Evolutionary conservation across 495 filamentous ascomycete genomes (phyloP).

Genomic region (Penicillium turbatum): DNA sequence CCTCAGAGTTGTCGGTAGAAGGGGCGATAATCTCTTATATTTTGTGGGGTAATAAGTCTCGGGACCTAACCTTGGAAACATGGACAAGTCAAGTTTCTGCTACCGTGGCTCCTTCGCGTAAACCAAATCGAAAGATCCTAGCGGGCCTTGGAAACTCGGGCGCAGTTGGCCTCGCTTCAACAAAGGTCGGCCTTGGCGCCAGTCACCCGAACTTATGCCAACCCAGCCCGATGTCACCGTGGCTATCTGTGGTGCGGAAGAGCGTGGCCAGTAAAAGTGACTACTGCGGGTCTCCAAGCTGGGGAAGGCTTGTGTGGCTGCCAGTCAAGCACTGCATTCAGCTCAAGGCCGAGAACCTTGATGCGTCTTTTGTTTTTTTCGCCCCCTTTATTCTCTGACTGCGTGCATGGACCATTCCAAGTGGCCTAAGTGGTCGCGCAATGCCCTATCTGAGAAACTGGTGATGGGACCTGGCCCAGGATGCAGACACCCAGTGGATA

Average conservation of each 20-base stretch:
- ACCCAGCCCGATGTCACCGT: conserved; percentile 24
- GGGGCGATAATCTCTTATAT: not conserved
- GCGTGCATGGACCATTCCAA: not conserved
- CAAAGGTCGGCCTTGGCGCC: not conserved
- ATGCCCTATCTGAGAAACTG: not conserved
- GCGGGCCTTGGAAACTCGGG: not conserved
- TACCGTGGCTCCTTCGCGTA: not conserved
- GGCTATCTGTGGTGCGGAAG: conserved; percentile 8
- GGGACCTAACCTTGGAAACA: not conserved
- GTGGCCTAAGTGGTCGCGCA: not conserved
- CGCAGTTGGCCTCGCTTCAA: not conserved
- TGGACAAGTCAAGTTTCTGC: not conserved
- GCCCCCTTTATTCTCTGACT: not conserved
- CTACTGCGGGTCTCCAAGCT: conserved; percentile 14
- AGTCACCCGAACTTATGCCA: conserved; percentile 9
- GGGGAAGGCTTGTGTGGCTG: conserved; percentile 8
- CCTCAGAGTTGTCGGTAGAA: not conserved
- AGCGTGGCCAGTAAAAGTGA: conserved; percentile 20
- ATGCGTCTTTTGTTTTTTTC: conserved; percentile 1
- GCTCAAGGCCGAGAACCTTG: not conserved
- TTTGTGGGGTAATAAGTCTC: not conserved
- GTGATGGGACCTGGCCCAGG: not conserved
- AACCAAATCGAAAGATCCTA: not conserved
- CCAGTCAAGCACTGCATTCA: conserved; percentile 5
- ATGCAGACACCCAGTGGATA: not conserved